Percentiles rank a stretch among this genome's conserved stretches.
These are phyloP conservation scores for Rhizopogon vesiculosus DNA, from an alignment of 768 basidiomycete species.

Conservation along the genomic window DNA sequence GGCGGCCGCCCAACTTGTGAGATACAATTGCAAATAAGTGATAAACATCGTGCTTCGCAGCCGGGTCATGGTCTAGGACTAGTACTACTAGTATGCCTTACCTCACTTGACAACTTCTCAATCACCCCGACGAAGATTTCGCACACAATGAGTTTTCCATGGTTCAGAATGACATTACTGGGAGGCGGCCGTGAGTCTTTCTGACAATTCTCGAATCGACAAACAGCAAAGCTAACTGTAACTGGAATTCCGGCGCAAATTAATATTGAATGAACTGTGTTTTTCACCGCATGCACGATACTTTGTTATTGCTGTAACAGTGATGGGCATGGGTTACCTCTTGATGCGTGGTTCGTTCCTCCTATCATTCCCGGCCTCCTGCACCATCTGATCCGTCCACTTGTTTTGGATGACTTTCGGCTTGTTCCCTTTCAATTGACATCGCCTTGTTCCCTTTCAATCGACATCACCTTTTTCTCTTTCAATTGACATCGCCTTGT, in stretches of 20 bases:
- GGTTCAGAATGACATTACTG: conserved; percentile 46
- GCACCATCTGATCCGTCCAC: conserved; percentile 6
- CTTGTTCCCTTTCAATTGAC: background rate
- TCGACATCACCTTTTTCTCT: too few species aligned
- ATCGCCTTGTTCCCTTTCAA: too few species aligned
- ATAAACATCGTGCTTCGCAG: too few species aligned
- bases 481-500: conserved; percentile 1
- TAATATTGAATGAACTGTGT: background rate
- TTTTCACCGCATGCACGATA: background rate
- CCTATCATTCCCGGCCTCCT: conserved; percentile 6
- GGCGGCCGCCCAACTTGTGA: background rate
- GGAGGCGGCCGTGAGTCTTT: conserved; percentile 43
- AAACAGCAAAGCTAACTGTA: background rate
- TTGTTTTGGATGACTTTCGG: conserved; percentile 4
- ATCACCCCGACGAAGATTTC: background rate
- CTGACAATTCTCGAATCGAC: background rate
- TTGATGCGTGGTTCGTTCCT: conserved; percentile 52
- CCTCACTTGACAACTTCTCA: background rate
- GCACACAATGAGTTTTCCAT: conserved; percentile 47
- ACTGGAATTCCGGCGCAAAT: background rate
- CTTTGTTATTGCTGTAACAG: conserved; percentile 24
- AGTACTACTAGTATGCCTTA: background rate
- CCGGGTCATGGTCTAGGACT: too few species aligned
- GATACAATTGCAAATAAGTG: background rate
- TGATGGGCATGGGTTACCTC: conserved; percentile 51